Evolutionary conservation across 2,329 filamentous ascomycete species (phyloP).

Genomic region (Neocatenulostroma microsporum): DNA sequence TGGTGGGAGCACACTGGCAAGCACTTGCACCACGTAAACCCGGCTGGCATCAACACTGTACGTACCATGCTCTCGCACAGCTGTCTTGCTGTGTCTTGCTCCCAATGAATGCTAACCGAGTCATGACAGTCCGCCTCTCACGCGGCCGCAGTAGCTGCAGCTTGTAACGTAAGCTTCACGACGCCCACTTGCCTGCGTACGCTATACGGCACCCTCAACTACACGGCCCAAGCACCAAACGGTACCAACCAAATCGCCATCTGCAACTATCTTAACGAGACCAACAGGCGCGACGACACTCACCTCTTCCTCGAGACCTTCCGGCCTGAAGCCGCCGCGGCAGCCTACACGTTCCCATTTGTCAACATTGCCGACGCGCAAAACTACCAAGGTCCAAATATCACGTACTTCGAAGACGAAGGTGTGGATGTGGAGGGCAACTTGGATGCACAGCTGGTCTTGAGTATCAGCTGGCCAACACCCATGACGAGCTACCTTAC

Average conservation of each 20-base stretch:
- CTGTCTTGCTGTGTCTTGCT: no score
- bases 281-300: conserved; percentile 48
- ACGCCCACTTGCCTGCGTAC: conserved; percentile 49
- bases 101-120: not conserved
- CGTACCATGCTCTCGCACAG: not conserved
- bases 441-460: conserved; percentile 55
- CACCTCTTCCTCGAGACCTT: conserved; percentile 49
- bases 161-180: conserved; percentile 46
- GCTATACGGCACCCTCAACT: conserved; percentile 49
- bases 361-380: conserved; percentile 50
- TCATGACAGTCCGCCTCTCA: not conserved
- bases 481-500: conserved; percentile 53
- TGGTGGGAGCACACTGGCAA: conserved; percentile 17
- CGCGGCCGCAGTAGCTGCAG: conserved; percentile 3
- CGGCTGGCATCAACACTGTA: conserved; percentile 6
- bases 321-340: conserved; percentile 42
- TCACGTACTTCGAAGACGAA: conserved; percentile 28
- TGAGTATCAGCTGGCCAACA: conserved; percentile 48
- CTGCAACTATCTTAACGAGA: conserved; percentile 42
- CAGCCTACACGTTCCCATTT: conserved; percentile 49
- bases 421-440: conserved; percentile 49
- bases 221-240: conserved; percentile 38
- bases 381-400: conserved; percentile 35
- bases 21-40: conserved; percentile 11
- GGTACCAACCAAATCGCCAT: conserved; percentile 40